phyloP scores from a whole-genome alignment of 129 eudicot species.

The carrot (Daucus carota) region DNA sequence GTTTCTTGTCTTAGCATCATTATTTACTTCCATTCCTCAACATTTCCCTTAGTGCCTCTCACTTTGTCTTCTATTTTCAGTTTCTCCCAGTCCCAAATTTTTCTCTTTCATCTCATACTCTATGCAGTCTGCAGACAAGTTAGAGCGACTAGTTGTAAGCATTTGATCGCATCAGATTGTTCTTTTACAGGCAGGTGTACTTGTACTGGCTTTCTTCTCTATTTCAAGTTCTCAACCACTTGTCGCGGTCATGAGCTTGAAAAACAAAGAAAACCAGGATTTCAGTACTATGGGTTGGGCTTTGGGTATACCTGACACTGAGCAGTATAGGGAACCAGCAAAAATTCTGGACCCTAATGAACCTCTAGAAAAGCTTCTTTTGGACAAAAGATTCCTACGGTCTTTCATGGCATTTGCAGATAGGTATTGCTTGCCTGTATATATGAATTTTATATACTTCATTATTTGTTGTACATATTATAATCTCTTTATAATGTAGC shows the following conservation, averaged over 20 bases:
- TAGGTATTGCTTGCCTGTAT: constrained; percentile 36
- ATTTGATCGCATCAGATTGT: constrained; percentile 10
- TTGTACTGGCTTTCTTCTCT: constrained; percentile 82
- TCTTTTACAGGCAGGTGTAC: constrained; percentile 46
- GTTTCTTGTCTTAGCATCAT: background rate
- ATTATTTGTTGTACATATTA: background rate
- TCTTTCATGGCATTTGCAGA: constrained; percentile 87
- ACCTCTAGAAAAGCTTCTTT: constrained; percentile 71
- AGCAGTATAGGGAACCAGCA: constrained; percentile 36
- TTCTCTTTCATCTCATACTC: background rate
- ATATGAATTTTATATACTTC: background rate
- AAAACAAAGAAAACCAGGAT: constrained; percentile 41
- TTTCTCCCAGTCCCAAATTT: background rate
- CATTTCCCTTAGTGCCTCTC: background rate
- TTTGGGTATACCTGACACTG: constrained; percentile 74
- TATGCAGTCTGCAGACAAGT: too few relatives aligned
- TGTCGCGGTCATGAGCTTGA: constrained; percentile 70
- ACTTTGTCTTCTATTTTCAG: background rate
- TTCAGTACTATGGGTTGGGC: constrained; percentile 64
- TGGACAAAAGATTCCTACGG: constrained; percentile 61
- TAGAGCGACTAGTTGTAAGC: background rate
- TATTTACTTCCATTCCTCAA: background rate
- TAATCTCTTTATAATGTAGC: constrained; percentile 24
- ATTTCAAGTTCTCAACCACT: constrained; percentile 81
- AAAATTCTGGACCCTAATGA: constrained; percentile 42